Percentiles rank a stretch among this genome's conserved stretches.
Conservation (phyloP, 73 alveolate genomes). For the Symbiodinium natans region DNA sequence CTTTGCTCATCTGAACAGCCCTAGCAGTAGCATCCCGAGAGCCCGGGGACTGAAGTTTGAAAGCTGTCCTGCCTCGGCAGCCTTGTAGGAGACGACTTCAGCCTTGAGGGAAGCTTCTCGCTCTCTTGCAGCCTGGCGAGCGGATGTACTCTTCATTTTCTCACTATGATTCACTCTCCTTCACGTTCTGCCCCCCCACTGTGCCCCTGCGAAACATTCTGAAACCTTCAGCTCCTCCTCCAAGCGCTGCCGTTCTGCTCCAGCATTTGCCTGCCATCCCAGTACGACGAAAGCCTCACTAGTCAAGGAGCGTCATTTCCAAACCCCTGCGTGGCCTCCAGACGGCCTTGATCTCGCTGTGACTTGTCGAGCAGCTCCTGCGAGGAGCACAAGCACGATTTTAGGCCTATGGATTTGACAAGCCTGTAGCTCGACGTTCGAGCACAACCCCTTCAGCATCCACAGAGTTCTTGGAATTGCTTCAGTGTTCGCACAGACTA, state of each 20-base stretch:
- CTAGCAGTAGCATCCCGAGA: not conserved
- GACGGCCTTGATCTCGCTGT: constrained; percentile 56
- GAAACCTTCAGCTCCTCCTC: constrained; percentile 45
- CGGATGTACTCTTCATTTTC: not conserved
- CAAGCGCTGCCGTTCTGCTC: constrained; percentile 40
- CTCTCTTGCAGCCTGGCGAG: constrained; percentile 2
- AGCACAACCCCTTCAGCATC: no score
- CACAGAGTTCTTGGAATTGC: no score
- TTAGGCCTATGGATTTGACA: not conserved
- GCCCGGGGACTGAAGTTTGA: not conserved
- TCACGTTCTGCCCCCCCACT: not conserved
- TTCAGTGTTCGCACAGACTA: no score
- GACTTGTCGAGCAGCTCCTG: constrained; percentile 65
- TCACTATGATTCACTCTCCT: not conserved
- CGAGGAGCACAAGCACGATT: no score
- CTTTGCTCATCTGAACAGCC: no score
- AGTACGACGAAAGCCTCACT: not conserved
- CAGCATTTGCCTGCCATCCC: constrained; percentile 18
- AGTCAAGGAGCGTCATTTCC: not conserved
- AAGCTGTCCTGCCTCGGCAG: not conserved
- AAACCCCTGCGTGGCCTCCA: not conserved
- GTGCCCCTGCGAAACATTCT: not conserved
- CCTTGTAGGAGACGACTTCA: constrained; percentile 1
- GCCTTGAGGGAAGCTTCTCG: not conserved
- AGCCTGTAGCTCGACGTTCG: not conserved